phyloP scores from a whole-genome alignment of 73 alveolate genomes.

The Paramecium primaurelia region DNA sequence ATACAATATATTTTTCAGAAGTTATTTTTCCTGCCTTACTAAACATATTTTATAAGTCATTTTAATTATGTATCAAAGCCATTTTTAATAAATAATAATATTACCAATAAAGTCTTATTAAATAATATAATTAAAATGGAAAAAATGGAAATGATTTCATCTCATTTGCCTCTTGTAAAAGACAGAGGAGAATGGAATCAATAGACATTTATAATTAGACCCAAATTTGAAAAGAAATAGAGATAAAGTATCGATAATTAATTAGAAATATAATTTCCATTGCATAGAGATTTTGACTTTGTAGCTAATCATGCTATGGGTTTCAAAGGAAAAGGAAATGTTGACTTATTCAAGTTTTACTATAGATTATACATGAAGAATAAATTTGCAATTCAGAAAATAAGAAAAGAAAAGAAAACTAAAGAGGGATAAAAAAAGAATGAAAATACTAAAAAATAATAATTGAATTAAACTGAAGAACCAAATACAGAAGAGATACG shows the following conservation, averaged over 20 bases:
- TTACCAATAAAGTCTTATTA: background rate
- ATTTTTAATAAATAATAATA: background rate
- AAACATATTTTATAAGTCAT: background rate
- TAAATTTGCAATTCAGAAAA: background rate
- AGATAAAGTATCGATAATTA: background rate
- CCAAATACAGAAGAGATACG: slow-evolving; percentile 32
- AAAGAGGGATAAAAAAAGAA: background rate
- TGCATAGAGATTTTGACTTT: background rate
- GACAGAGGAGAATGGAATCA: slow-evolving; percentile 13
- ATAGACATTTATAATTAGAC: background rate
- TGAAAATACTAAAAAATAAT: background rate
- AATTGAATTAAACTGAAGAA: background rate
- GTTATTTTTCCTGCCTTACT: background rate
- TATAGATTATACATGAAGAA: background rate
- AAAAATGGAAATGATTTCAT: background rate
- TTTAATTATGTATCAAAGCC: background rate
- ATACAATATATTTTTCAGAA: slow-evolving; percentile 50
- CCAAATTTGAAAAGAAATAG: background rate
- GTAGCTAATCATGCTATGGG: slow-evolving; percentile 23
- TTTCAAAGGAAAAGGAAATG: background rate
- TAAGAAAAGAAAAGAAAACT: background rate
- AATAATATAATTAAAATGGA: background rate
- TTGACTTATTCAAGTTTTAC: background rate
- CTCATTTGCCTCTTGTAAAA: background rate
- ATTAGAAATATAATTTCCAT: background rate